Evolutionary conservation across 768 basidiomycete species (phyloP), one percentile per base, ranked within the genome.

Genomic region (Calocera cornea): DNA sequence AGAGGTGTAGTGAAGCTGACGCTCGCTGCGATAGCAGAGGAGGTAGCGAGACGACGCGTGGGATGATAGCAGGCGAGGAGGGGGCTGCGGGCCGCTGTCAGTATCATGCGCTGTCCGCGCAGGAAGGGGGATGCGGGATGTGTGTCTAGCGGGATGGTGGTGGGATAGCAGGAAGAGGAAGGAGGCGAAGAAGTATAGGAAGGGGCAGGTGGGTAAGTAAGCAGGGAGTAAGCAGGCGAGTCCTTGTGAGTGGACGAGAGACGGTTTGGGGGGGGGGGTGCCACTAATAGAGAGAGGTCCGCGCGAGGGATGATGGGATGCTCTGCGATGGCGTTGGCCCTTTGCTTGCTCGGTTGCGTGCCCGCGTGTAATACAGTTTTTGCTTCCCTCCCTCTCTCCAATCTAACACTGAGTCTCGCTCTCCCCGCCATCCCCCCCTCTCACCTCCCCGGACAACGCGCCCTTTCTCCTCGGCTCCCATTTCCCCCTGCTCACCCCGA

Each of bases 311-410:
- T 19, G 44, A 24, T 17, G 19, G n/a, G n/a, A n/a, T n/a, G n/a
- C n/a, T n/a, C n/a, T n/a, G 40, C 40, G 44, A 47, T 47, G 44
- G 44, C n/a, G 24, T 47, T 47, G 44, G 24, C 44, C 44, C 44
- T 47, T 47, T 47, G 44, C 44, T 47, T 47, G 44, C 24, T 60
- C 54, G 54, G 27, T 60, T 60, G 54, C 54, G 54, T 60, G 54
- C 44, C 44, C 44, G 44, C 44, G 24, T 24, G 24, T 47, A 47
- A 60, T 60, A 29, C 54, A 60, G 54, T 29, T 60, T 60, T 60
- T 60, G 54, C 54, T 60, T 60, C 54, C 54, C 54, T 60, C 54
- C 54, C n/a, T n/a, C n/a, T 27, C 49, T 50, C 49, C 12, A 8
- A 8, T 50, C 24, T n/a, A 60, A 29, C 54, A 29, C 44, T 33